Evolutionary conservation across 345 rosid genomes (phyloP), one percentile per base, ranked within the genome.

Genomic region (Reutealis trisperma): DNA sequence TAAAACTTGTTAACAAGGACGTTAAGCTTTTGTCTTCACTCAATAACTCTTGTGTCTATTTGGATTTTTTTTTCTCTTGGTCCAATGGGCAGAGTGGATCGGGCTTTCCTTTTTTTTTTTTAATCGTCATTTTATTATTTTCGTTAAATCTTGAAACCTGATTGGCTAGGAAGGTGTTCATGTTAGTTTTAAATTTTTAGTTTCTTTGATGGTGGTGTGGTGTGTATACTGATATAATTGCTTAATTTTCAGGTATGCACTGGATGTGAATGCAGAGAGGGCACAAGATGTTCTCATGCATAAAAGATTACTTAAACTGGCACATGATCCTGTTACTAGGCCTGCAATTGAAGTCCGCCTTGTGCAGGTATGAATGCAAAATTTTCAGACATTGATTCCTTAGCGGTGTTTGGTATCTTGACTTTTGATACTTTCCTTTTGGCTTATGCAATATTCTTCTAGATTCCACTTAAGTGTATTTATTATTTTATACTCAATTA

Each of bases 251-350:
- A 91, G 95, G 67, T 91, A 89, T 77, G 91, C 95, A 9, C 71
- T 87, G 78, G 93, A 91, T 71, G 90, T 91, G 81, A 86, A 87
- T 70, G 85, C 84, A 71, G 95, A 88, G 80, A 88, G 79, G 79
- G 86, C 93, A 15, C 77, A 89, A 65, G 93, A 91, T 80, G 95
- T 89, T 58, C 85, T 88, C 8, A 84, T 88, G 90, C 93, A 91
- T 80, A 87, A 88, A 79, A 89, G 84, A 75, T 83, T 91, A 55
- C 86, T 89, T 52, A 71, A 80, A 15, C 81, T 64, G 83, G 95
- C 93, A 25, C 82, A 70, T 59, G 74, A 86, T 81, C 87, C 87
- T 54, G 85, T 79, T 15, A 82, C 85, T 34, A 79, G 91, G 68
- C 93, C 90, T 34, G 91, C 91, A 3, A 85, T 89, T 59, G 90